Conservation (phyloP, 768 basidiomycete genomes). For the Xerocomus potaroensis region DNA sequence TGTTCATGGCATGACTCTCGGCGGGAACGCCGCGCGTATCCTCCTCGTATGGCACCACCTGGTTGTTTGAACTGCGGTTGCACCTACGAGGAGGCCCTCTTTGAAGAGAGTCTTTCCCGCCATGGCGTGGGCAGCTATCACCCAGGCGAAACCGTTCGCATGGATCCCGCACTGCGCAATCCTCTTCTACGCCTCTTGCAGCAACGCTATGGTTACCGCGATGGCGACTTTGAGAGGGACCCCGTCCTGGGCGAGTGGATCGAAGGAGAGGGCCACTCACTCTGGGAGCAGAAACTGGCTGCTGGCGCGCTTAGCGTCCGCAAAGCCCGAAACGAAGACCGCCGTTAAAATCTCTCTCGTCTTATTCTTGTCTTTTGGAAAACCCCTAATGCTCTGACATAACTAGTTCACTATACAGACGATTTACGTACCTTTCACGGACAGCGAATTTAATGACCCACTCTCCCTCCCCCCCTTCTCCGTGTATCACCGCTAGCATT, state of each 20-base stretch:
- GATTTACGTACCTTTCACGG: constrained; percentile 25
- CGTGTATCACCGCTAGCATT: constrained; percentile 21
- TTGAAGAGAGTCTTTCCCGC: constrained; percentile 78
- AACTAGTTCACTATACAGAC: constrained; percentile 14
- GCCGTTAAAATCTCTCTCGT: constrained; percentile 25
- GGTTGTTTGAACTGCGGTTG: constrained; percentile 85
- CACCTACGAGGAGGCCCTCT: constrained; percentile 78
- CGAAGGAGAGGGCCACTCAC: constrained; percentile 55
- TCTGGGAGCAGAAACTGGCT: constrained; percentile 59
- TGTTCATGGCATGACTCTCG: constrained; percentile 91
- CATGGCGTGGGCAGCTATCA: constrained; percentile 79
- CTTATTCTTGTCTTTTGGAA: background rate
- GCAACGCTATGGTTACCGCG: constrained; percentile 70
- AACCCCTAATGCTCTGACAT: constrained; percentile 8
- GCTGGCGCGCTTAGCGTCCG: constrained; percentile 34
- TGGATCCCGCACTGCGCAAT: constrained; percentile 84
- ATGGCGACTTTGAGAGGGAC: constrained; percentile 83
- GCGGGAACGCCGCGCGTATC: constrained; percentile 71
- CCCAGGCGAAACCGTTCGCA: constrained; percentile 81
- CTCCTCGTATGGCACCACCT: constrained; percentile 75
- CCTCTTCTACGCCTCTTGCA: constrained; percentile 71
- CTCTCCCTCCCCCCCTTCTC: constrained; percentile 3
- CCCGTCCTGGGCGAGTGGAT: constrained; percentile 61
- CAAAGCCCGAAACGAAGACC: constrained; percentile 37
- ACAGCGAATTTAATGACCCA: constrained; percentile 16